Evolutionary conservation across 2,329 filamentous ascomycete genomes (phyloP).

Genomic region (Stemphylium beticola): DNA sequence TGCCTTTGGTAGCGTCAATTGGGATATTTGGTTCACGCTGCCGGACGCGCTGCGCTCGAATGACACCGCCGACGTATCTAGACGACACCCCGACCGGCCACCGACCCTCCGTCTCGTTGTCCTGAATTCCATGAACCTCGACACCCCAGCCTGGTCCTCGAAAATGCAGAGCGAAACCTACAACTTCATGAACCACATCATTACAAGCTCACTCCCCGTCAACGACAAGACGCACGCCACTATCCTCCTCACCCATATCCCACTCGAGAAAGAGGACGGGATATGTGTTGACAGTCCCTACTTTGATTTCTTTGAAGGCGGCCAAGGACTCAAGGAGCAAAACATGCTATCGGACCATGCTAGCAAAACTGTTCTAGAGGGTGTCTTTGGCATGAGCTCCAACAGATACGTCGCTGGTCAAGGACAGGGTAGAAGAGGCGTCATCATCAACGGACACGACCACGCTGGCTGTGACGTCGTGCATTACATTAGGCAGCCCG

Average conservation of each 20-base stretch:
- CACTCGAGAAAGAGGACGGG: constrained; percentile 81
- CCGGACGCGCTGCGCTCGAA: constrained; percentile 15
- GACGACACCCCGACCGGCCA: constrained; percentile 28
- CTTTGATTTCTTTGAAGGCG: constrained; percentile 75
- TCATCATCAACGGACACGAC: constrained; percentile 92
- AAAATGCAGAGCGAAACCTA: constrained; percentile 79
- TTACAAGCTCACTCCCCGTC: constrained; percentile 66
- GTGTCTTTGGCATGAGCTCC: constrained; percentile 78
- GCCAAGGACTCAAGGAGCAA: constrained; percentile 81
- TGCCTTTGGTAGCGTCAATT: constrained; percentile 86
- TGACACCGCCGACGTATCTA: neutral
- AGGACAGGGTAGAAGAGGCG: constrained; percentile 72
- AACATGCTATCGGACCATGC: constrained; percentile 81
- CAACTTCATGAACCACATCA: constrained; percentile 73
- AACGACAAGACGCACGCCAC: constrained; percentile 72
- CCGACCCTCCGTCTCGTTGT: constrained; percentile 83
- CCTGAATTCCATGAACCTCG: constrained; percentile 92
- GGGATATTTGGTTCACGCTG: constrained; percentile 74
- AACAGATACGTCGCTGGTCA: constrained; percentile 63
- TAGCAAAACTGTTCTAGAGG: constrained; percentile 75
- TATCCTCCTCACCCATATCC: constrained; percentile 88
- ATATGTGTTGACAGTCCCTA: constrained; percentile 84
- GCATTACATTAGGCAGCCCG: constrained; percentile 63
- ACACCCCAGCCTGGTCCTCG: constrained; percentile 74
- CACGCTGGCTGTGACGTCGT: constrained; percentile 92